Evolutionary conservation across 768 basidiomycete species (phyloP), one percentile per base, ranked within the genome.

Genomic region (Artomyces pyxidatus): DNA sequence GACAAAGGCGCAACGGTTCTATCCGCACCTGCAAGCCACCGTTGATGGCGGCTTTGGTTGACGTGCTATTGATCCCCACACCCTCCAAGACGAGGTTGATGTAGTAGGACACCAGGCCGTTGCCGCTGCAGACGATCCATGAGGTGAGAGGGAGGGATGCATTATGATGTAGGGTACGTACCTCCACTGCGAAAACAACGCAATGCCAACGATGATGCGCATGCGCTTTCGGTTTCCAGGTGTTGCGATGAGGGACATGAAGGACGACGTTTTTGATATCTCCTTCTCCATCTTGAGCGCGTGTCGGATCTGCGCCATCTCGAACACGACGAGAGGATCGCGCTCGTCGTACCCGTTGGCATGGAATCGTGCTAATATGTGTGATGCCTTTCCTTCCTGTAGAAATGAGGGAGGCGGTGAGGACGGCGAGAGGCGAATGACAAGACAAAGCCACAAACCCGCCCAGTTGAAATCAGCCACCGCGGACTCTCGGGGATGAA

Each of bases 121-220:
- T 85, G 1, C 82, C 82, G 44, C 80, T 80, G 48, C 28, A 25
- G 11, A 42, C n/a, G 23, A 6, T 10, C 23, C 47, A 12, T 7
- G 55, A 56, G 51, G 41, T 32, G 19, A 19, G 42, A 14, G n/a
- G 37, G 29, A 29, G 11, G 26, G 37, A 22, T 25, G 26, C 21
- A 23, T 47, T 19, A 48, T 22, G 37, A 17, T 16, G 55, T 4
- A 23, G 23, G 17, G 21, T 2, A 46, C 68, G 37, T 46, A 80
- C 77, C 78, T 81, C 86, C 84, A 88, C 52, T 89, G 87, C 0
- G 81, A 81, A 63, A 84, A 87, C 21, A 84, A 58, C 5, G 79
- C 81, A 39, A 88, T 74, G 1, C 72, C 78, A 51, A 87, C 65
- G 52, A 88, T 77, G 44, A 87, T 72, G 41, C 72, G 65, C 78